These are phyloP conservation scores for Xylaria curta DNA, from an alignment of 495 filamentous ascomycete species.

Conservation along the genomic window DNA sequence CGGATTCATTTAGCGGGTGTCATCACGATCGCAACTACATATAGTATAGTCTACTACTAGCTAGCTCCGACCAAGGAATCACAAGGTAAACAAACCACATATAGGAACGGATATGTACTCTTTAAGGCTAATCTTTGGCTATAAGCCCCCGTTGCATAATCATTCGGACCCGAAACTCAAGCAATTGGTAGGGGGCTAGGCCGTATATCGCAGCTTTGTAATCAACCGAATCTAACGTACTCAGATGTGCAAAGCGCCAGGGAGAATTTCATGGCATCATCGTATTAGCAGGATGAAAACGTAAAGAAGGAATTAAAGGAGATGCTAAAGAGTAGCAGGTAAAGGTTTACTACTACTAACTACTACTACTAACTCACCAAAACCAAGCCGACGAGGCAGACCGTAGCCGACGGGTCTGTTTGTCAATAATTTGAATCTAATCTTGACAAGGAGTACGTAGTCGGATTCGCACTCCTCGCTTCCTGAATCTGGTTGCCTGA, in stretches of 20 bases:
- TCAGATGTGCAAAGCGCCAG: neutral
- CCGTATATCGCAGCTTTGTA: neutral
- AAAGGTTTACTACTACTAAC: too few species aligned
- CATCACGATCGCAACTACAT: neutral
- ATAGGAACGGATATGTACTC: neutral
- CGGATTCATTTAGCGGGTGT: neutral
- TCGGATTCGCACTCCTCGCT: neutral
- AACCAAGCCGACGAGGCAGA: too few species aligned
- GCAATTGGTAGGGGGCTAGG: neutral
- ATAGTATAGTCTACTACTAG: neutral
- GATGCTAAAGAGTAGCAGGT: neutral
- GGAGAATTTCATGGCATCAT: neutral
- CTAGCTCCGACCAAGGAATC: neutral
- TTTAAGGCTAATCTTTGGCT: neutral
- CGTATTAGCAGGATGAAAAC: neutral
- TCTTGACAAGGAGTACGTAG: neutral
- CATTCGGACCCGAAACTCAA: neutral
- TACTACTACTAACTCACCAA: too few species aligned
- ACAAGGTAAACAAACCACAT: neutral
- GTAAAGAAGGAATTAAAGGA: neutral
- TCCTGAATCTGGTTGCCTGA: neutral
- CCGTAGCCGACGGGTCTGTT: too few species aligned
- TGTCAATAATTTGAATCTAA: neutral
- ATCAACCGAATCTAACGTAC: neutral
- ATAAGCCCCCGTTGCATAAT: neutral